Conservation (phyloP, 352 stramenopile genomes). For the Phytopythium cucurbitacearum region DNA sequence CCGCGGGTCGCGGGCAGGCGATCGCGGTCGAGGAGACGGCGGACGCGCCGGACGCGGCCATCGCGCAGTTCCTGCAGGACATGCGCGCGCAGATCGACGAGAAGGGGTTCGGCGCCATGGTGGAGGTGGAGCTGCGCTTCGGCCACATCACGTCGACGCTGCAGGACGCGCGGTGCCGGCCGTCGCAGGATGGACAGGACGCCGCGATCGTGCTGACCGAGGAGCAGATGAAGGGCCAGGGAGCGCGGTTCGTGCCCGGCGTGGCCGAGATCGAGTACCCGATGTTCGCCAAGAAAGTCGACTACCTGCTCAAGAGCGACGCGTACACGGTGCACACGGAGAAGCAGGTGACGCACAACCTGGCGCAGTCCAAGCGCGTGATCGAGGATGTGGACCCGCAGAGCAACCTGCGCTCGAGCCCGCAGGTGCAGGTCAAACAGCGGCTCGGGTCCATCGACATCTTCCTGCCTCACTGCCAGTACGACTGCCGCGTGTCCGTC, state of each 20-base stretch:
- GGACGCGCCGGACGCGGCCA: slow-evolving; percentile 63
- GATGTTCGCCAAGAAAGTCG: slow-evolving; percentile 54
- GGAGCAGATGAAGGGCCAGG: slow-evolving; percentile 69
- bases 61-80: slow-evolving; percentile 76
- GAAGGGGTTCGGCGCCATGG: slow-evolving; percentile 67
- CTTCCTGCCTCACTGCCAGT: slow-evolving; percentile 82
- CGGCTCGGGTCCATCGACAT: slow-evolving; percentile 80
- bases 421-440: slow-evolving; percentile 77
- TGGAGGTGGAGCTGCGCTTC: slow-evolving; percentile 83
- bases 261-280: slow-evolving; percentile 71
- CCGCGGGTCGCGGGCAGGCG: slow-evolving; percentile 59
- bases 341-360: slow-evolving; percentile 77
- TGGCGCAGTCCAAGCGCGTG: slow-evolving; percentile 70
- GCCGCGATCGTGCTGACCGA: slow-evolving; percentile 70
- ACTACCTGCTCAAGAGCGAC: slow-evolving; percentile 66
- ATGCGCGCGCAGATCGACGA: slow-evolving; percentile 77
- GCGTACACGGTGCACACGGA: slow-evolving; percentile 71
- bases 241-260: slow-evolving; percentile 78
- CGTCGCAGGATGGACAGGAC: slow-evolving; percentile 65
- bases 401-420: slow-evolving; percentile 35
- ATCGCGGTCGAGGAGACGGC: slow-evolving; percentile 70
- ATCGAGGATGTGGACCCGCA: slow-evolving; percentile 70
- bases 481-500: slow-evolving; percentile 82
- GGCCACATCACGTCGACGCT: slow-evolving; percentile 77
- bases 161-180: slow-evolving; percentile 66